phyloP scores from a whole-genome alignment of 1,284 basidiomycete species.

The Tetrapyrgos nigripes region DNA sequence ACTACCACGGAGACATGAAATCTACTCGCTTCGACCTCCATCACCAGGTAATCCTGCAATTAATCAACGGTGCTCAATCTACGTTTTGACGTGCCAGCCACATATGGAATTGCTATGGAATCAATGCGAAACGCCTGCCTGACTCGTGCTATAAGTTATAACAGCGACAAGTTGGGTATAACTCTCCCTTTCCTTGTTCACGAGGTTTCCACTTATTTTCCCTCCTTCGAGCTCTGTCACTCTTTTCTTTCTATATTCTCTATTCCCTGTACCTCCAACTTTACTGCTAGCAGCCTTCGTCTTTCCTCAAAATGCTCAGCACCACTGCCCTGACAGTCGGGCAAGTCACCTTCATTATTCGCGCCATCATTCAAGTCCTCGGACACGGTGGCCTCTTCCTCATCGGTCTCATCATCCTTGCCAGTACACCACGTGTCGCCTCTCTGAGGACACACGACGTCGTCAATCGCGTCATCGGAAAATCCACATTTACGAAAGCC shows the following conservation, averaged over 20 bases:
- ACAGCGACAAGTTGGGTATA: too few species aligned
- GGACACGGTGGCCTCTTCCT: constrained; percentile 25
- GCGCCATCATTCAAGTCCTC: constrained; percentile 27
- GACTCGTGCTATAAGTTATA: too few species aligned
- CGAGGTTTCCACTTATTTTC: too few species aligned
- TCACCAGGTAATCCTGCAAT: too few species aligned
- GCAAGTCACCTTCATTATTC: constrained; percentile 28
- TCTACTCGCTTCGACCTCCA: too few species aligned
- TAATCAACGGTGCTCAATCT: too few species aligned
- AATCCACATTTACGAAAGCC: constrained; percentile 15
- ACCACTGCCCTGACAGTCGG: constrained; percentile 23
- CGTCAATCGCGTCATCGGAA: constrained; percentile 25
- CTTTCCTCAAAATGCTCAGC: constrained; percentile 3
- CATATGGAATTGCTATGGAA: too few species aligned
- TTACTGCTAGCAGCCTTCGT: too few species aligned
- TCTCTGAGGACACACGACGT: constrained; percentile 27
- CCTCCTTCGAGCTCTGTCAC: background rate
- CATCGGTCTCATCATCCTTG: constrained; percentile 25
- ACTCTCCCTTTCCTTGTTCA: too few species aligned
- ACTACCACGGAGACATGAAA: too few species aligned
- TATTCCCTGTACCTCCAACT: background rate
- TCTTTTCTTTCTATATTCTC: background rate
- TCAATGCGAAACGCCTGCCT: too few species aligned
- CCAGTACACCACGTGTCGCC: constrained; percentile 24
- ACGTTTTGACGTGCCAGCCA: too few species aligned